phyloP scores from a whole-genome alignment of 163 green algal species.

The Volvox carteri region DNA sequence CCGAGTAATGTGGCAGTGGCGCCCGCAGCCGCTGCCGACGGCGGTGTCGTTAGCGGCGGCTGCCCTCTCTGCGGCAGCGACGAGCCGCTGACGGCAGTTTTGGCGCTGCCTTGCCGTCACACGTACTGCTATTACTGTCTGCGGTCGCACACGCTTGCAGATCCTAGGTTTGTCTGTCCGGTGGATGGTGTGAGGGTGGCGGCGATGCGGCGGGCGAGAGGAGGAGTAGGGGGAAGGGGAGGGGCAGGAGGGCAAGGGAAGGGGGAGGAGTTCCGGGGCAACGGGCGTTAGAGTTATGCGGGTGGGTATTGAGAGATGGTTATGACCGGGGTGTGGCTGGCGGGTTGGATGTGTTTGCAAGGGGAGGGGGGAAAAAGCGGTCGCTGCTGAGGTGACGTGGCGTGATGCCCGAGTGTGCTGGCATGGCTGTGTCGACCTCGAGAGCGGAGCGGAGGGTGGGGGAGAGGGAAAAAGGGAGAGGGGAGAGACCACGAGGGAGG shows the following conservation, averaged over 20 bases:
- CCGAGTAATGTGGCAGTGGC: conserved; percentile 42
- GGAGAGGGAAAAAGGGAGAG: too few relatives aligned
- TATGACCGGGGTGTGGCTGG: too few relatives aligned
- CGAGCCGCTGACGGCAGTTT: conserved; percentile 76
- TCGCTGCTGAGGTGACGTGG: too few relatives aligned
- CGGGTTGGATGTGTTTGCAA: too few relatives aligned
- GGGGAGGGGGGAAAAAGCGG: too few relatives aligned
- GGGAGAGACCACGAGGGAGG: too few relatives aligned
- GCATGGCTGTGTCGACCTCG: too few relatives aligned
- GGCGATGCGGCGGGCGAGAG: conserved; percentile 68
- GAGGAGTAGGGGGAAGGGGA: neutral
- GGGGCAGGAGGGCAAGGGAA: neutral
- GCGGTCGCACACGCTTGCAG: conserved; percentile 65
- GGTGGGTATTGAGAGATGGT: too few relatives aligned
- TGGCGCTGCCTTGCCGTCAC: conserved; percentile 87
- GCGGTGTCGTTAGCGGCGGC: neutral
- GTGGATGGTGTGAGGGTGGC: conserved; percentile 71
- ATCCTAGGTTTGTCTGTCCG: conserved; percentile 77
- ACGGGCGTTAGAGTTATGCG: neutral
- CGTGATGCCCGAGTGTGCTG: too few relatives aligned
- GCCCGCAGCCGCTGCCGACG: neutral
- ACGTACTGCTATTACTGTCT: conserved; percentile 96
- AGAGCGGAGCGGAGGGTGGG: too few relatives aligned
- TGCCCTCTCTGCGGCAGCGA: conserved; percentile 74
- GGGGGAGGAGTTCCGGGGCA: neutral